Percentiles rank a stretch among this genome's conserved stretches.
Evolutionary conservation across 2,329 filamentous ascomycete genomes (phyloP).

Genomic region (Stemphylium lycopersici): DNA sequence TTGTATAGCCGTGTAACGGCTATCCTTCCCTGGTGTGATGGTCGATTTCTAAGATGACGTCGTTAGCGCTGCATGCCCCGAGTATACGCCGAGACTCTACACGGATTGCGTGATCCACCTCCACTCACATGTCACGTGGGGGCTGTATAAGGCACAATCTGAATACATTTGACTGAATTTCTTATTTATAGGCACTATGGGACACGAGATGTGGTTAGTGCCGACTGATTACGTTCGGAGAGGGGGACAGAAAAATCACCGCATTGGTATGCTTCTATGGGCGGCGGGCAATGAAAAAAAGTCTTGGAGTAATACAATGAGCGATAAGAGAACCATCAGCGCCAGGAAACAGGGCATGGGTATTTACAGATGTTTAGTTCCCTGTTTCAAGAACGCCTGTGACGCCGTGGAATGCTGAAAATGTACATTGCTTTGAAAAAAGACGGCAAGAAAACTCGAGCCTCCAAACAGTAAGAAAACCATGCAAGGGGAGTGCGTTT

Average conservation of each 20-base stretch:
- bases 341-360: slow-evolving; percentile 11
- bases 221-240: slow-evolving; percentile 4
- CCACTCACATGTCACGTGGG: not conserved
- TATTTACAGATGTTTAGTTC: slow-evolving; percentile 12
- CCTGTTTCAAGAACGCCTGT: not conserved
- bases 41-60: slow-evolving; percentile 22
- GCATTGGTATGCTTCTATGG: not conserved
- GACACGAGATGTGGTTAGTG: not conserved
- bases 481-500: not conserved
- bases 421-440: no score
- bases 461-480: slow-evolving; percentile 5
- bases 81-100: slow-evolving; percentile 2
- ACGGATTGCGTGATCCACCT: not conserved
- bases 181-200: not conserved
- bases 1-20: not conserved
- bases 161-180: not conserved
- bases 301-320: slow-evolving; percentile 13
- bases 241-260: not conserved
- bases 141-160: no score
- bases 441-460: not conserved
- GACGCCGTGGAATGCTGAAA: slow-evolving; percentile 15
- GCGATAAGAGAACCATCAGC: not conserved
- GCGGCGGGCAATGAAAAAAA: not conserved
- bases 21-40: not conserved
- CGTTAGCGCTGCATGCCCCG: slow-evolving; percentile 4